Conservation (phyloP, 2,329 filamentous ascomycete genomes). For the Coleophoma eucalyptorum region DNA sequence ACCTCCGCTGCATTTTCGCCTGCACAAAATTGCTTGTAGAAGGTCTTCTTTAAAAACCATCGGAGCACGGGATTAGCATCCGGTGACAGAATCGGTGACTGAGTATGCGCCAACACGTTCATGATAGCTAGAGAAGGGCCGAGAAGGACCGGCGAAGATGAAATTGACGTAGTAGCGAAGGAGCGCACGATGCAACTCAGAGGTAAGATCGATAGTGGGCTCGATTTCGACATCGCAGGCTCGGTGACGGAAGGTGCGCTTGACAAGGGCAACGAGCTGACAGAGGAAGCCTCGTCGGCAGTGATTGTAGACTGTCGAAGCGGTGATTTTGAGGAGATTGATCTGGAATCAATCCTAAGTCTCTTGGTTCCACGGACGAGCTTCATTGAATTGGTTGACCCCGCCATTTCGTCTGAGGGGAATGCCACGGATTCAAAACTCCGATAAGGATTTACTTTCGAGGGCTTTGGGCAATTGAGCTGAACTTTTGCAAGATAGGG, state of each 20-base stretch:
- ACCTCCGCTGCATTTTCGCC: slow-evolving; percentile 73
- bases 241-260: slow-evolving; percentile 3
- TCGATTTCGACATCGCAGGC: slow-evolving; percentile 15
- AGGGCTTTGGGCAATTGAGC: too few relatives aligned
- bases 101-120: slow-evolving; percentile 65
- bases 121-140: slow-evolving; percentile 66
- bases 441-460: too few relatives aligned
- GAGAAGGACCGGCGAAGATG: slow-evolving; percentile 67
- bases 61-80: slow-evolving; percentile 72
- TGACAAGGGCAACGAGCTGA: slow-evolving; percentile 8
- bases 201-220: slow-evolving; percentile 62
- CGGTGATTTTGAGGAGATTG: slow-evolving; percentile 19
- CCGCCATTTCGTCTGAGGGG: slow-evolving; percentile 11
- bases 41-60: slow-evolving; percentile 71
- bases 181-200: slow-evolving; percentile 65
- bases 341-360: slow-evolving; percentile 6
- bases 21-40: slow-evolving; percentile 89
- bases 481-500: too few relatives aligned
- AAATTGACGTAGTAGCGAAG: slow-evolving; percentile 64
- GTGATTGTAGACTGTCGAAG: slow-evolving; percentile 15
- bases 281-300: slow-evolving; percentile 8
- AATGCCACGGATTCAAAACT: too few relatives aligned
- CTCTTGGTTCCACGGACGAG: slow-evolving; percentile 7
- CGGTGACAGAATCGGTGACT: slow-evolving; percentile 63
- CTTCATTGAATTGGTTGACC: slow-evolving; percentile 13